phyloP scores from a whole-genome alignment of 495 filamentous ascomycete genomes.

The Rusavskia elegans region DNA sequence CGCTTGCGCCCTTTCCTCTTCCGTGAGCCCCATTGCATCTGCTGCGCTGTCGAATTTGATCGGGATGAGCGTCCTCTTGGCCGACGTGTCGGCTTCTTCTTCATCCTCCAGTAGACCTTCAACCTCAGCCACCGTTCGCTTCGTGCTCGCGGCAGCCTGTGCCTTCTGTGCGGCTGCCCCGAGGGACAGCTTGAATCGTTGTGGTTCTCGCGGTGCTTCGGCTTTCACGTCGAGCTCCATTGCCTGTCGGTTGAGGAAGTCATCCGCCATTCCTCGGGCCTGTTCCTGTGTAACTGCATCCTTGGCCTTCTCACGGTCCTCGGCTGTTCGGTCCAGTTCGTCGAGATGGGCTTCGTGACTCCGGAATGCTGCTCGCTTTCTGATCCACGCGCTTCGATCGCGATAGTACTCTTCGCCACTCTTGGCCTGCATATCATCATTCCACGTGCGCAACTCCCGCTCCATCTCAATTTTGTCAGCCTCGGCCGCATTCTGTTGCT shows the following conservation, averaged over 20 bases:
- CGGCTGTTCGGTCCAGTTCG: slow-evolving; percentile 62
- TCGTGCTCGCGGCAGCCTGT: slow-evolving; percentile 48
- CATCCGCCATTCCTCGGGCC: slow-evolving; percentile 75
- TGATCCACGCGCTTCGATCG: slow-evolving; percentile 70
- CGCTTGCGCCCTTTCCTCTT: slow-evolving; percentile 70
- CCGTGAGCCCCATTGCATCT: slow-evolving; percentile 50
- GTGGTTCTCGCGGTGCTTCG: slow-evolving; percentile 51
- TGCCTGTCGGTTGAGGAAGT: slow-evolving; percentile 79
- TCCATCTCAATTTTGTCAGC: slow-evolving; percentile 55
- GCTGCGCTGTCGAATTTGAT: slow-evolving; percentile 78
- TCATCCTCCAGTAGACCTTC: slow-evolving; percentile 91
- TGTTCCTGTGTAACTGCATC: slow-evolving; percentile 59
- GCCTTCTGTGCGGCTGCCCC: slow-evolving; percentile 75
- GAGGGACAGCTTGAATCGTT: slow-evolving; percentile 87
- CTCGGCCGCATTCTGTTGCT: slow-evolving; percentile 41
- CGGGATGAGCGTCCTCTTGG: slow-evolving; percentile 70
- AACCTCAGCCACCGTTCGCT: slow-evolving; percentile 80
- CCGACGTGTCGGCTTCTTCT: slow-evolving; percentile 56
- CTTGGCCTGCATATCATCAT: slow-evolving; percentile 70
- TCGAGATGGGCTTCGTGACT: slow-evolving; percentile 58
- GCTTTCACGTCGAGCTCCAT: slow-evolving; percentile 53
- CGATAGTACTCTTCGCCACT: slow-evolving; percentile 72
- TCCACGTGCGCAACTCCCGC: slow-evolving; percentile 62
- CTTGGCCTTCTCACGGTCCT: slow-evolving; percentile 55
- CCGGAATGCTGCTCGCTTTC: slow-evolving; percentile 60